A percentile compares a stretch with the other conserved stretches of the same genome.
These are phyloP conservation scores for Peniophora sp. DNA, from an alignment of 1,284 basidiomycete genomes.

Conservation along the genomic window DNA sequence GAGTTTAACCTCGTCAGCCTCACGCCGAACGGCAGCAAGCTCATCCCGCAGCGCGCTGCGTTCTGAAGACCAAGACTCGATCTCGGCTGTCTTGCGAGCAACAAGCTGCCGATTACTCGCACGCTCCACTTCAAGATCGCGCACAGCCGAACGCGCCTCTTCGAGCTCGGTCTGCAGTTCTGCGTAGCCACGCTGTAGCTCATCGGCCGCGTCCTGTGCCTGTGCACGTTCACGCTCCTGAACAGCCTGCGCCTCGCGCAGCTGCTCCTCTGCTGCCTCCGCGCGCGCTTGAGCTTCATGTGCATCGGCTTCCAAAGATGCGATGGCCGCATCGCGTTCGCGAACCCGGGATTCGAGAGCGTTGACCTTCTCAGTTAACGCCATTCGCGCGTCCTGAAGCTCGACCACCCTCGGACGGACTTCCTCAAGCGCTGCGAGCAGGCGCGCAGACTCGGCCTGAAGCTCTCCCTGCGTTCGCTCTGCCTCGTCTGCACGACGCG, in stretches of 20 bases:
- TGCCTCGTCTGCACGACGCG: constrained; percentile 63
- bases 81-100: constrained; percentile 40
- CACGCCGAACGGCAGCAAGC: constrained; percentile 33
- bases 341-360: constrained; percentile 44
- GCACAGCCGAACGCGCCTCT: constrained; percentile 38
- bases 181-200: constrained; percentile 54
- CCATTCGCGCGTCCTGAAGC: constrained; percentile 60
- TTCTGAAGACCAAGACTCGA: constrained; percentile 37
- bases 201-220: constrained; percentile 38
- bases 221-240: constrained; percentile 44
- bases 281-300: constrained; percentile 44
- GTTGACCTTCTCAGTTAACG: constrained; percentile 56
- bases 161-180: constrained; percentile 60
- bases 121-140: constrained; percentile 52
- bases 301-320: constrained; percentile 51
- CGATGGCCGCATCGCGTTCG: constrained; percentile 49
- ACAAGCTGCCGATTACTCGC: constrained; percentile 45
- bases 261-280: constrained; percentile 34
- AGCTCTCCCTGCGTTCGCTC: constrained; percentile 63
- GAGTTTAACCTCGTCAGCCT: constrained; percentile 42
- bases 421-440: constrained; percentile 73
- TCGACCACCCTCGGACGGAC: constrained; percentile 81
- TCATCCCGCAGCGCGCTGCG: constrained; percentile 43
- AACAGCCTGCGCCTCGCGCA: constrained; percentile 30
- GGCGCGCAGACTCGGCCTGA: constrained; percentile 61